Percentiles rank a stretch among this genome's conserved stretches.
Conservation (phyloP, 2,329 filamentous ascomycete genomes). For the Ramularia collo-cygni region DNA sequence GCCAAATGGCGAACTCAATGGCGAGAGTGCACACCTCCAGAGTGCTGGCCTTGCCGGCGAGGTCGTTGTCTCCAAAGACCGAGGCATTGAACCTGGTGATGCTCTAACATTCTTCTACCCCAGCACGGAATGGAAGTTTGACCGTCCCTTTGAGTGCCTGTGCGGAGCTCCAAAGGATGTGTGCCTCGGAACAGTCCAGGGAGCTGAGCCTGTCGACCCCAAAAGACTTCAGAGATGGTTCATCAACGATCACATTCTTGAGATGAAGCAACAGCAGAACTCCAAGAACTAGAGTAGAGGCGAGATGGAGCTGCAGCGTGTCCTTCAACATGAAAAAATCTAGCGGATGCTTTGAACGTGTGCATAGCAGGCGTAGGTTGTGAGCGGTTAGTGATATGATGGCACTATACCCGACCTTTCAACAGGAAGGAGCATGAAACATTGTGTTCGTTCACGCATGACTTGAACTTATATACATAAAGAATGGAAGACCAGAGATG, state of each 20-base stretch:
- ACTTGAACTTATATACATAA: conserved; percentile 1
- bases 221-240: conserved; percentile 23
- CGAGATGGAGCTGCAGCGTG: not conserved
- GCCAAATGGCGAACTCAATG: conserved; percentile 14
- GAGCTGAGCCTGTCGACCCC: conserved; percentile 33
- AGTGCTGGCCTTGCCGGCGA: conserved; percentile 16
- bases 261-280: conserved; percentile 16
- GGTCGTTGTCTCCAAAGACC: conserved; percentile 26
- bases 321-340: conserved; percentile 9
- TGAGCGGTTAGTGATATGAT: no score
- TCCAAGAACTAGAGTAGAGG: conserved; percentile 1
- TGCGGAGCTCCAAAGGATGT: conserved; percentile 32
- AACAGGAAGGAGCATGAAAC: conserved; percentile 9
- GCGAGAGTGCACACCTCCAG: conserved; percentile 10
- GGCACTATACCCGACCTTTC: conserved; percentile 11
- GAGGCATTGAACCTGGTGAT: conserved; percentile 36
- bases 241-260: conserved; percentile 38
- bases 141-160: conserved; percentile 39
- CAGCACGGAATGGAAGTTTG: conserved; percentile 46
- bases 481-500: not conserved
- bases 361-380: not conserved
- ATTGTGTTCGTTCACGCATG: no score
- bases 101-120: conserved; percentile 45
- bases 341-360: not conserved
- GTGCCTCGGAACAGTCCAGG: conserved; percentile 36